Evolutionary conservation across 1,139 yeast genomes (phyloP), one percentile per base, ranked within the genome.

Genomic region (Spathaspora sp.): DNA sequence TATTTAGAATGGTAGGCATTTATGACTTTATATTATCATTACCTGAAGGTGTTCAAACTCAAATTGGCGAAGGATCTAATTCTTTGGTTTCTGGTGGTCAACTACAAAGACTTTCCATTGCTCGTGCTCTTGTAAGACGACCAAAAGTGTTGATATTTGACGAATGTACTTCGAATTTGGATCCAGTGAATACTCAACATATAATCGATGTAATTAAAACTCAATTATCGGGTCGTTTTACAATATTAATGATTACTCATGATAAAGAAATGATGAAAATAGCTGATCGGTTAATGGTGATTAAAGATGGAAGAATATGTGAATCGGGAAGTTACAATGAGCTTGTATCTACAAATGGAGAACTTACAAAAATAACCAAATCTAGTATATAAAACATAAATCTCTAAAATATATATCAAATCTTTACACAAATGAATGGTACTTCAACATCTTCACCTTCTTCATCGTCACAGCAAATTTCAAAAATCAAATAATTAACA

Each of bases 361-460:
- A 61, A 38, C 46, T 62, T 9, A 46, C 50, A 38, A 52, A 54
- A 38, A 51, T 52, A 15, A 45, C 50, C 4, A 44, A 24, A 8
- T 33, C 44, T 18, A 16, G 38, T n/a, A 18, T 37, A 17, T 42
- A 37, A 36, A 38, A 23, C 15, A 37, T 13, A 26, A 41, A 41
- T 15, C 38, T 24, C 29, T n/a, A 31, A 39, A 17, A 17, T 29
- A 7, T 29, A 31, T 26, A 39, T 41, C 44, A 61, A 40, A 61
- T 49, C 59, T 80, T 81, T 49, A 86, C 76, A 50, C 84, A 81
- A 49, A 90, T 80, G 63, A 81, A 89, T 37, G 99, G 99, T 53
- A 90, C 89, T 59, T 91, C 99, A 23, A 90, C 97, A 64, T 95
- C 99, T 63, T 93, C 97, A 37, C 95, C 99, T 44, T 84, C 80